phyloP scores from a whole-genome alignment of 768 basidiomycete genomes.

The Asterophora parasitica region DNA sequence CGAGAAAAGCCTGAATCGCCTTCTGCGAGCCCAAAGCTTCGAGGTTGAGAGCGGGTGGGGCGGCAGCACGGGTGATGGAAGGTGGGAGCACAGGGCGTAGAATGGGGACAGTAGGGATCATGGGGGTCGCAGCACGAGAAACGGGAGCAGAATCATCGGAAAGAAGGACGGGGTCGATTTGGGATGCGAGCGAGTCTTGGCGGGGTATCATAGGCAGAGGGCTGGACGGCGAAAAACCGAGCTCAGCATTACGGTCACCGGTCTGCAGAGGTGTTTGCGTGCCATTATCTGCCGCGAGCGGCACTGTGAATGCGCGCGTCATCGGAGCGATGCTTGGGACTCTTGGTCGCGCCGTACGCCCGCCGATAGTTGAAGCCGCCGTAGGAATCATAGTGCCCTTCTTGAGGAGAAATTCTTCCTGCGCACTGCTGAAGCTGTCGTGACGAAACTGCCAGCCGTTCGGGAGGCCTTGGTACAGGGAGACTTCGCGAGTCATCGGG shows the following conservation, averaged over 20 bases:
- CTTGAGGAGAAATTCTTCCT: conserved; percentile 21
- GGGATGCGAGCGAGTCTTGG: conserved; percentile 9
- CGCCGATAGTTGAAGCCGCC: conserved; percentile 4
- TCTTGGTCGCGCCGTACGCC: conserved; percentile 24
- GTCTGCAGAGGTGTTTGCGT: conserved; percentile 9
- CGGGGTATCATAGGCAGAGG: conserved; percentile 6
- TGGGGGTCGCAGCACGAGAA: conserved; percentile 3
- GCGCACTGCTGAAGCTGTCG: conserved; percentile 28
- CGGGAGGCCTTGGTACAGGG: conserved; percentile 41
- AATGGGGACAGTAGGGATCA: conserved; percentile 7
- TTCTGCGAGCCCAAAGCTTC: conserved; percentile 21
- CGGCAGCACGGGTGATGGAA: conserved; percentile 22
- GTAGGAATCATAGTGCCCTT: neutral
- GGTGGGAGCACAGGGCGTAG: conserved; percentile 9
- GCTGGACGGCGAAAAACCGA: conserved; percentile 6
- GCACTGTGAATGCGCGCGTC: conserved; percentile 16
- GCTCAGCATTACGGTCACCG: conserved; percentile 16
- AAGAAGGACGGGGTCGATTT: conserved; percentile 27
- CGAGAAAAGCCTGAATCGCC: conserved; percentile 23
- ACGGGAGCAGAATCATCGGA: conserved; percentile 1
- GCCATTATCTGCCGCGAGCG: neutral
- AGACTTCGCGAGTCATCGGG: conserved; percentile 43
- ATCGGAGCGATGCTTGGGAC: conserved; percentile 38
- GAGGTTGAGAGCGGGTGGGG: conserved; percentile 26
- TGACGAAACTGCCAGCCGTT: conserved; percentile 44